Evolutionary conservation across 2,329 filamentous ascomycete species (phyloP).

Genomic region (Fusarium sp.): DNA sequence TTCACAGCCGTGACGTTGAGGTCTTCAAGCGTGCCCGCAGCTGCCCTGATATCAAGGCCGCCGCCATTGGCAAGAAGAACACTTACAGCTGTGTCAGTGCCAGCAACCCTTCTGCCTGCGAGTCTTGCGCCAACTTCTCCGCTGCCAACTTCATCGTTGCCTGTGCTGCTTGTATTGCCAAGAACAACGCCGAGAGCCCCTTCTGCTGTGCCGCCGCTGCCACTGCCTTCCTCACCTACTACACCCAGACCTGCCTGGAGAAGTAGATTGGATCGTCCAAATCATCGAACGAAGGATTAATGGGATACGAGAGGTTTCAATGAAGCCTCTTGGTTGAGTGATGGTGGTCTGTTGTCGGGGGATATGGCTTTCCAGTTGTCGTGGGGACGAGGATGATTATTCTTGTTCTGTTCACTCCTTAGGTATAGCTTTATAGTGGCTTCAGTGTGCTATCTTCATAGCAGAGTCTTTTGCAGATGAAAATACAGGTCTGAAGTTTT

Average conservation of each 20-base stretch:
- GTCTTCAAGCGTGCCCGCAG: conserved; percentile 17
- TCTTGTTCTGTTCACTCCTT: not conserved
- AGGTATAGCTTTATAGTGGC: not conserved
- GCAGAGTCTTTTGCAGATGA: too few species aligned
- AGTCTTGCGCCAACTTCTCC: conserved; percentile 27
- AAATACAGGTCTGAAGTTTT: too few species aligned
- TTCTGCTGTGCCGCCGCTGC: conserved; percentile 35
- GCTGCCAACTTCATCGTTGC: conserved; percentile 26
- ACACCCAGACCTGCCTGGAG: conserved; percentile 29
- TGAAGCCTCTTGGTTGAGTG: not conserved
- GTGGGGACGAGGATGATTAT: rapidly evolving
- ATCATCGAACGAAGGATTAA: too few species aligned
- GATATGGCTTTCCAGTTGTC: not conserved
- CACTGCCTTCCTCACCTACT: conserved; percentile 27
- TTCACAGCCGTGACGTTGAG: conserved; percentile 1
- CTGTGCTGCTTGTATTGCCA: conserved; percentile 29
- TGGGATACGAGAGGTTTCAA: not conserved
- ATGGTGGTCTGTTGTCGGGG: rapidly evolving
- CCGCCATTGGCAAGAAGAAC: not conserved
- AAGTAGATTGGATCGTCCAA: not conserved
- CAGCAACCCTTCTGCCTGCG: conserved; percentile 7
- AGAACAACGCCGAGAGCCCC: conserved; percentile 28
- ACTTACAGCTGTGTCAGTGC: conserved; percentile 29
- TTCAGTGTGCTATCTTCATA: too few species aligned
- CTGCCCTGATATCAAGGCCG: conserved; percentile 25